These are phyloP conservation scores for Plasmodium inui DNA, from an alignment of 169 alveolate genomes.

Conservation along the genomic window DNA sequence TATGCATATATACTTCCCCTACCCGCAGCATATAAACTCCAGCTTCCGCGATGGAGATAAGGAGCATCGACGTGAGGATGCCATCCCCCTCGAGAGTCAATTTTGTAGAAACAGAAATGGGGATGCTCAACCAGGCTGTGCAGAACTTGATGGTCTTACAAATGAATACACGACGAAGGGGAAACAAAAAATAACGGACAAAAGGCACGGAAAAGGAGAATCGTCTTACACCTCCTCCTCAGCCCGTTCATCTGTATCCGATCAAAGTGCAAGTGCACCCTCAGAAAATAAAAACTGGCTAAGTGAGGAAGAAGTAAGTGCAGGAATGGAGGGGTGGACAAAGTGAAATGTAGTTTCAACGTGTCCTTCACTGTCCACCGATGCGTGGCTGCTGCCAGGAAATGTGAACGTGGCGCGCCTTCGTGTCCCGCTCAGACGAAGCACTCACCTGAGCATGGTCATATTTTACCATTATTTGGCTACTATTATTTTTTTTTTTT, in stretches of 20 bases:
- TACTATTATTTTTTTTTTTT: no score
- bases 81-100: neutral
- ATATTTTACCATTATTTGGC: neutral
- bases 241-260: conserved; percentile 4
- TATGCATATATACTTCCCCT: neutral
- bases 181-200: neutral
- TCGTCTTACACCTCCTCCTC: conserved; percentile 25
- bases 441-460: neutral
- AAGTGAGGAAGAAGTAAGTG: conserved; percentile 29
- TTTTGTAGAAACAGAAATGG: neutral
- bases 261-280: neutral
- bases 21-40: conserved; percentile 45
- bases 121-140: neutral
- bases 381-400: neutral
- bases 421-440: neutral
- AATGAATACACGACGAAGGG: neutral
- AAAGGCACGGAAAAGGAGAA: neutral
- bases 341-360: neutral
- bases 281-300: conserved; percentile 15
- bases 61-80: neutral
- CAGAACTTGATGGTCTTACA: neutral
- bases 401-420: neutral
- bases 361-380: neutral
- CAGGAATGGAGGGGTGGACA: neutral
- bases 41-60: conserved; percentile 15